Conservation (phyloP, 2,329 filamentous ascomycete species). For the Colletotrichum gloeosporioides region DNA sequence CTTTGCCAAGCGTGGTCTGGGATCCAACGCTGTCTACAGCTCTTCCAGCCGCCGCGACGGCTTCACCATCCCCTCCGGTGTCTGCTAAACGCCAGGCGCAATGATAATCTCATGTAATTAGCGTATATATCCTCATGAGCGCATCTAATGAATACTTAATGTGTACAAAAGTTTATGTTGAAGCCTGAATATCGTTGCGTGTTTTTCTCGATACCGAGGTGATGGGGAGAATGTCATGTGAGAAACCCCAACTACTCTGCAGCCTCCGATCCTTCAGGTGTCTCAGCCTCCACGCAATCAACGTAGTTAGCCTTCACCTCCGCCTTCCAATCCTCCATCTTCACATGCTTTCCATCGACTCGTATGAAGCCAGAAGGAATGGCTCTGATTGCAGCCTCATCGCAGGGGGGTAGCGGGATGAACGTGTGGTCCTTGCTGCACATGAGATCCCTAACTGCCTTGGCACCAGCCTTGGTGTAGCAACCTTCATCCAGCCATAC, state of each 20-base stretch:
- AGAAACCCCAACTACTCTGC: neutral
- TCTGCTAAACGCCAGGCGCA: constrained; percentile 20
- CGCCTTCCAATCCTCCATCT: neutral
- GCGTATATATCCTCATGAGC: neutral
- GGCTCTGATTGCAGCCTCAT: neutral
- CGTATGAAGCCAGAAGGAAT: neutral
- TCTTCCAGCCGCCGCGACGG: constrained; percentile 33
- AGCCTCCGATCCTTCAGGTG: neutral
- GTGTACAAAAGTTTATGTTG: neutral
- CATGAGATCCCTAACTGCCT: neutral
- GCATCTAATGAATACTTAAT: neutral
- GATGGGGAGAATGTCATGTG: neutral
- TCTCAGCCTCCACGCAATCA: neutral
- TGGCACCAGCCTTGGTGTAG: neutral
- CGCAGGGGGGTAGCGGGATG: neutral
- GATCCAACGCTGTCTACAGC: constrained; percentile 38
- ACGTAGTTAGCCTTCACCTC: neutral
- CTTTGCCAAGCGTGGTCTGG: constrained; percentile 63
- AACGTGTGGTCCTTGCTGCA: neutral
- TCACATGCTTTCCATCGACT: neutral
- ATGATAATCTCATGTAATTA: neutral
- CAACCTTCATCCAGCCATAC: neutral
- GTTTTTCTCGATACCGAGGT: neutral
- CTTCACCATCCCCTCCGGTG: constrained; percentile 29
- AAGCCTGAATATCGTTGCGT: neutral